A percentile compares a stretch with the other conserved stretches of the same genome.
Conservation (phyloP, 2,329 filamentous ascomycete species). For the Beauveria scarabaeidicola region DNA sequence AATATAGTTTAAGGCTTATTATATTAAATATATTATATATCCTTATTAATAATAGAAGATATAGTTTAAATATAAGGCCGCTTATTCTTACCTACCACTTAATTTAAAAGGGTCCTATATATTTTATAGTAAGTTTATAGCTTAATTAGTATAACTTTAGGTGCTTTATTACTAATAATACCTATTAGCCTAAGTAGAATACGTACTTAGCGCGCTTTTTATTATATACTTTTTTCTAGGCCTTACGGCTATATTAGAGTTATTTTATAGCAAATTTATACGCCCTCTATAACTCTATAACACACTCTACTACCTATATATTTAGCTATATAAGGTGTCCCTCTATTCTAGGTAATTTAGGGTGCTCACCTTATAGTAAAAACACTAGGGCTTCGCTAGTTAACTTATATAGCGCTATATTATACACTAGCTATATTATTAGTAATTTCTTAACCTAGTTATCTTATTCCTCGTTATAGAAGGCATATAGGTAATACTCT, state of each 20-base stretch:
- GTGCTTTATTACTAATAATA: background rate
- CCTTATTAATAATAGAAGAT: too few relatives aligned
- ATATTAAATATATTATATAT: too few relatives aligned
- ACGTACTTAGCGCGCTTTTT: background rate
- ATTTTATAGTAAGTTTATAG: background rate
- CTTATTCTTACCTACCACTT: too few relatives aligned
- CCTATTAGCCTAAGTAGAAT: background rate
- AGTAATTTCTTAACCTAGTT: background rate
- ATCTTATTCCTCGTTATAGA: background rate
- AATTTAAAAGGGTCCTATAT: background rate
- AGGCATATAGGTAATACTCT: constrained; percentile 12
- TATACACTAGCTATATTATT: background rate
- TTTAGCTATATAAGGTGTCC: constrained; percentile 17
- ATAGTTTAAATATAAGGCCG: too few relatives aligned
- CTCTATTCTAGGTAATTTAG: too few relatives aligned
- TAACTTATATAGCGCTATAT: background rate
- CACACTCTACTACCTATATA: constrained; percentile 6
- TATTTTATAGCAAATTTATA: constrained; percentile 16
- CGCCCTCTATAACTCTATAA: background rate
- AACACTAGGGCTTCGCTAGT: constrained; percentile 13
- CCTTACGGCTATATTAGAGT: constrained; percentile 16
- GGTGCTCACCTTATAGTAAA: constrained; percentile 20
- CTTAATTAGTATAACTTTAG: background rate
- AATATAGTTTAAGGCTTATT: too few relatives aligned
- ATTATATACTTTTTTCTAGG: background rate